Base-by-base conservation (phyloP, 2,329 filamentous ascomycete genomes). In the Cercospora sesami region DNA sequence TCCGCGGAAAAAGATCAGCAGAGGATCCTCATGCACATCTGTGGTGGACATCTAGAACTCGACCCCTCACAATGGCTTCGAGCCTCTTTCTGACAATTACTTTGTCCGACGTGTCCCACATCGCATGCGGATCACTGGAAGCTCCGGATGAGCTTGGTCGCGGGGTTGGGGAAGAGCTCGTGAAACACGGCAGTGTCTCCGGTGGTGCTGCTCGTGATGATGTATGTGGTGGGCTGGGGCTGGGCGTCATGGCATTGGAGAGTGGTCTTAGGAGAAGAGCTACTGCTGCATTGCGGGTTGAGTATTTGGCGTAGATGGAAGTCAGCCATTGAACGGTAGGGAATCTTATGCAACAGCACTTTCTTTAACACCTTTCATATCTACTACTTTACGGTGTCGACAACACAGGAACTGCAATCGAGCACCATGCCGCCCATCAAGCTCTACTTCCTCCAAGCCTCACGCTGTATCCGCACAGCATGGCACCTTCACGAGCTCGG, bases 361-460 rank as follows among this genome's bases (percentile, higher is more conserved):
- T 36, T 30, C 55, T 36, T 33, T 16, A 2, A 28, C 3, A 55
- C 21, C 30, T 28, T 26, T 5, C 12, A 28, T 16, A 26, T 1
- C 23, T 26, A 28, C 21, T 28, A 16, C 48, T 55, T 9, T 9
- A 30, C 23, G 4, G 23, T 16, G 16, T 55, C 30, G 23, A 28
- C 3, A n/a, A 55, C 5, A 30, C 26, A 28, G 23, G 48, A 16
- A n/a, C 7, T 7, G 23, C 23, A 36, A 36, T 14, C 26, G 55
- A 33, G 31, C 30, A 60, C 10, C n/a, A 66, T 69, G 67, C 48
- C 68, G 51, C 5, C 42, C 21, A 82, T 83, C 61, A 83, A 80
- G 1, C 79, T 84, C 31, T 82, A 79, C 73, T 84, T 84, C 71
- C 79, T 84, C 9, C 80, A 84, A 75, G 80, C 81, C 58, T 84